These are phyloP conservation scores for Lathyrus sativus DNA, from an alignment of 306 rosid genomes.

Conservation along the genomic window DNA sequence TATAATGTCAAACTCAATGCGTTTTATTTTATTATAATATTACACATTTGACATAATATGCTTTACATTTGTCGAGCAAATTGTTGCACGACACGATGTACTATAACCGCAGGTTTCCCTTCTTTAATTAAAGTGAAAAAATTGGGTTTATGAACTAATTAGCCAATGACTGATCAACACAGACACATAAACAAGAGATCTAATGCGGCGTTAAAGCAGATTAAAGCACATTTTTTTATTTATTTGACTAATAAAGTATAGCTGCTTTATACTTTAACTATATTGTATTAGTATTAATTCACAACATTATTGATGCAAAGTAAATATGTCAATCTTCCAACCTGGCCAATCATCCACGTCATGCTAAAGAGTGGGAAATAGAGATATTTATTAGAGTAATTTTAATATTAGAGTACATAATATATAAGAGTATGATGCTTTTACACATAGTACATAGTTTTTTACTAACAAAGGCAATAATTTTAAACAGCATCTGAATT, in stretches of 20 bases:
- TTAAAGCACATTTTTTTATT: slow-evolving; percentile 47
- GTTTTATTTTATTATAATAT: too few relatives aligned
- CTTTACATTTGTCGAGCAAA: slow-evolving; percentile 25
- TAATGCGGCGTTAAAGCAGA: slow-evolving; percentile 64
- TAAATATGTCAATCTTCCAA: slow-evolving; percentile 41
- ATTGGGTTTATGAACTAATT: slow-evolving; percentile 7
- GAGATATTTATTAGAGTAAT: too few relatives aligned
- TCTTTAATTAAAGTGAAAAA: slow-evolving; percentile 39
- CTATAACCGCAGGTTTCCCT: slow-evolving; percentile 45
- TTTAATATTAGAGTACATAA: too few relatives aligned
- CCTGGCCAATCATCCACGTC: not conserved
- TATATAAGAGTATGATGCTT: too few relatives aligned
- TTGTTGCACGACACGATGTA: slow-evolving; percentile 34
- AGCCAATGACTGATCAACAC: slow-evolving; percentile 43
- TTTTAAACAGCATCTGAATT: too few relatives aligned
- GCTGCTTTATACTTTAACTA: slow-evolving; percentile 63
- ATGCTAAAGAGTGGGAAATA: too few relatives aligned
- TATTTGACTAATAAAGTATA: slow-evolving; percentile 44
- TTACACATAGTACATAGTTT: too few relatives aligned
- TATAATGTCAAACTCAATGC: too few relatives aligned
- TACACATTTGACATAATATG: slow-evolving; percentile 19
- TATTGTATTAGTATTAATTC: slow-evolving; percentile 21
- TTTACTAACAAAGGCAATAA: too few relatives aligned
- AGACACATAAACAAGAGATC: slow-evolving; percentile 42
- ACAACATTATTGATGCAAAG: slow-evolving; percentile 47